Percentiles rank a stretch among this genome's conserved stretches.
phyloP scores from a whole-genome alignment of 2,329 filamentous ascomycete species.

The Alternaria triticimaculans region DNA sequence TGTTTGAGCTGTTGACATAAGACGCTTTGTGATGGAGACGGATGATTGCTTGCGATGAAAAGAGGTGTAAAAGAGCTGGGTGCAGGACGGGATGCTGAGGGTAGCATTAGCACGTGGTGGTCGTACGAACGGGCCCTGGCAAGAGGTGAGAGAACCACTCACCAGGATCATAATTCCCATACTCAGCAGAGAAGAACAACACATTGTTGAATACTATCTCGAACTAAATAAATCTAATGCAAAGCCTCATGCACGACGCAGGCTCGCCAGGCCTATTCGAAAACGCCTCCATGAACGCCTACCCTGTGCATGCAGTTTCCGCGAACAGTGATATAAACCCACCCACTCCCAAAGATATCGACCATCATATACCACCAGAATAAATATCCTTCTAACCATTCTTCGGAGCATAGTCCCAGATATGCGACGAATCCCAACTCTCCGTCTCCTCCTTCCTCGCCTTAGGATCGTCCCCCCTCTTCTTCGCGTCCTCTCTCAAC shows the following conservation, averaged over 20 bases:
- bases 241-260: not conserved
- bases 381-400: not conserved
- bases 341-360: not conserved
- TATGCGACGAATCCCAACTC: slow-evolving; percentile 40
- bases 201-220: not conserved
- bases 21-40: not conserved
- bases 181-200: not conserved
- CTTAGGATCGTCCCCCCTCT: slow-evolving; percentile 44
- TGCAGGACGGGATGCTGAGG: not conserved
- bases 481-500: slow-evolving; percentile 38
- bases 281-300: slow-evolving; percentile 23
- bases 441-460: slow-evolving; percentile 43
- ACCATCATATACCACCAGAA: too few species aligned
- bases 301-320: not conserved
- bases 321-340: not conserved
- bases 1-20: not conserved
- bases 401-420: slow-evolving; percentile 47
- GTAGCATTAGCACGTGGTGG: not conserved
- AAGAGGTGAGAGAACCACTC: not conserved
- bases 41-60: not conserved
- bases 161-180: rapidly evolving
- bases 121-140: not conserved
- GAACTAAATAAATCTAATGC: not conserved
- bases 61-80: too few species aligned
- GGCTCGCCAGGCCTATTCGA: not conserved